Conservation (phyloP, 2,329 filamentous ascomycete genomes). For the Sclerotinia borealis region DNA sequence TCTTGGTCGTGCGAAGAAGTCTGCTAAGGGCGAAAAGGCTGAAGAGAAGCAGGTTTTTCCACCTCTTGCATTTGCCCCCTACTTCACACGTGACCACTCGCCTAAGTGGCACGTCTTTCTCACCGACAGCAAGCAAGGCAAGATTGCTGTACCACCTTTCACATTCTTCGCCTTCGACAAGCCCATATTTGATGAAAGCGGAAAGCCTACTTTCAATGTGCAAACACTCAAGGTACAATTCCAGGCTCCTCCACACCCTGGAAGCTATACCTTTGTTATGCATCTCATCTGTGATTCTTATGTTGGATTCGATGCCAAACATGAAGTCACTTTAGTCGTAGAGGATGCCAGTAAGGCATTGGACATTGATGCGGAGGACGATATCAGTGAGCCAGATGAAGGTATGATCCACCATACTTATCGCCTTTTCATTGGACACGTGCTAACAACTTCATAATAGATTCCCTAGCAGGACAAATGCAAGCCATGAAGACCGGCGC, state of each 20-base stretch:
- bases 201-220: slow-evolving; percentile 86
- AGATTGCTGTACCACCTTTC: slow-evolving; percentile 94
- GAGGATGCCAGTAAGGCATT: slow-evolving; percentile 84
- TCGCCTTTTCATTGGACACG: not conserved
- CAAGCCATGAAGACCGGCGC: slow-evolving; percentile 70
- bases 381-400: slow-evolving; percentile 97
- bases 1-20: slow-evolving; percentile 66
- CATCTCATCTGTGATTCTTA: slow-evolving; percentile 93
- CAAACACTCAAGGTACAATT: slow-evolving; percentile 98
- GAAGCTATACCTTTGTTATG: slow-evolving; percentile 92
- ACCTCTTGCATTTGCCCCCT: slow-evolving; percentile 83
- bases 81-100: slow-evolving; percentile 81
- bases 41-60: slow-evolving; percentile 64
- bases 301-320: slow-evolving; percentile 85
- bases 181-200: slow-evolving; percentile 72
- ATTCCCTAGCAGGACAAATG: slow-evolving; percentile 89
- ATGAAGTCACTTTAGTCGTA: slow-evolving; percentile 82
- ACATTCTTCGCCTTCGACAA: slow-evolving; percentile 92
- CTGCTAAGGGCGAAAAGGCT: slow-evolving; percentile 55
- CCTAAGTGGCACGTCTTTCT: slow-evolving; percentile 94
- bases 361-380: slow-evolving; percentile 76
- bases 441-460: slow-evolving; percentile 38
- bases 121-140: slow-evolving; percentile 86
- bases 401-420: slow-evolving; percentile 51
- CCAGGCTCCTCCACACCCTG: slow-evolving; percentile 84